Conservation (phyloP, 306 rosid genomes). For the Pyrus bretschneideri region DNA sequence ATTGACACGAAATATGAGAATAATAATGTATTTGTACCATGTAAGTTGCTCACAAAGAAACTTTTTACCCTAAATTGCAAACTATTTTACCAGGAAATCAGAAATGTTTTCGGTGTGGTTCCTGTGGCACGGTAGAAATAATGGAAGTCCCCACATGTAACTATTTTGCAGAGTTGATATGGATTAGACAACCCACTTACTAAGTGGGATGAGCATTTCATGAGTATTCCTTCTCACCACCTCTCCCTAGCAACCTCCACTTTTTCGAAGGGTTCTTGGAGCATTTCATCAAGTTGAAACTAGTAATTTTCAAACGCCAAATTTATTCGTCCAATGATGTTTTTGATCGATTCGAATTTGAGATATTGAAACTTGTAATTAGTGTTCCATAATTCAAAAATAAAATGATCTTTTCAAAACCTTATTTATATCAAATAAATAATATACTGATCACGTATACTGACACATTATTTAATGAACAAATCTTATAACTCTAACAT, state of each 20-base stretch:
- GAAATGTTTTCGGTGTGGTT: background rate
- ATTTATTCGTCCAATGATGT: background rate
- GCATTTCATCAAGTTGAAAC: background rate
- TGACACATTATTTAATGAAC: background rate
- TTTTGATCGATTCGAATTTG: background rate
- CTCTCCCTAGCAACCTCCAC: background rate
- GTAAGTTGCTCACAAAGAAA: background rate
- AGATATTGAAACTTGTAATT: background rate
- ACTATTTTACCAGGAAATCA: background rate
- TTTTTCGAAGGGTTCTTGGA: background rate
- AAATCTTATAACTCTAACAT: background rate
- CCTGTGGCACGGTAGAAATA: background rate
- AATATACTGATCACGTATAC: too few species aligned
- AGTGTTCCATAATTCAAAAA: background rate
- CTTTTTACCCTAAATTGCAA: background rate
- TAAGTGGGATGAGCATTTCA: slow-evolving; percentile 26
- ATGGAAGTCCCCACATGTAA: background rate
- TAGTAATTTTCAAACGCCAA: background rate
- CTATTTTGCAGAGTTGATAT: background rate
- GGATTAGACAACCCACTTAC: slow-evolving; percentile 20
- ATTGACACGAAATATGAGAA: too few species aligned
- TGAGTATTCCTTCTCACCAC: slow-evolving; percentile 15
- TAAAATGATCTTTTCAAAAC: background rate
- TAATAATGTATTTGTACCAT: fast-evolving
- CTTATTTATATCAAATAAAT: background rate